A percentile compares a stretch with the other conserved stretches of the same genome.
Evolutionary conservation across 2,329 filamentous ascomycete species (phyloP).

Genomic region (Camillea tinctor): DNA sequence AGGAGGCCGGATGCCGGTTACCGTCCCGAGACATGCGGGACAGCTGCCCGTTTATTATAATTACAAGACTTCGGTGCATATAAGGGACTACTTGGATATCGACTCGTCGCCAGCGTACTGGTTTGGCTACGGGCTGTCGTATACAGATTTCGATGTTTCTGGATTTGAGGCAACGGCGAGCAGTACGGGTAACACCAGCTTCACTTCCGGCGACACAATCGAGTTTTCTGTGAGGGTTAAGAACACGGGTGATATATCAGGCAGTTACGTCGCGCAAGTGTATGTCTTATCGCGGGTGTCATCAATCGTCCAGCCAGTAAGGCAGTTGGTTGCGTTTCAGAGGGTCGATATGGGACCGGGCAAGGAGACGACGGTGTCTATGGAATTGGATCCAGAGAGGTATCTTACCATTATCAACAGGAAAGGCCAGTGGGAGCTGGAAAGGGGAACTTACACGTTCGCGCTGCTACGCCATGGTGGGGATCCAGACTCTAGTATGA

Average conservation of each 20-base stretch:
- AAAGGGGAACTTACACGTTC: constrained; percentile 42
- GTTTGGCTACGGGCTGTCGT: constrained; percentile 38
- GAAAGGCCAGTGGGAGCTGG: constrained; percentile 42
- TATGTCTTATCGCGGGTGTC: constrained; percentile 41
- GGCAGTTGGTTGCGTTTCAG: constrained; percentile 43
- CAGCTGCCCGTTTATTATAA: constrained; percentile 38
- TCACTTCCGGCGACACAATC: constrained; percentile 30
- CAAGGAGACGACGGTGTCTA: constrained; percentile 29
- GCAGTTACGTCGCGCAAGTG: constrained; percentile 41
- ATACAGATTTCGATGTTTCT: constrained; percentile 30
- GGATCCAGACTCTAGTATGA: constrained; percentile 32
- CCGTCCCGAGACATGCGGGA: constrained; percentile 34
- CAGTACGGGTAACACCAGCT: constrained; percentile 10
- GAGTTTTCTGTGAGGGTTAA: constrained; percentile 34
- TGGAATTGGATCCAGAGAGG: constrained; percentile 40
- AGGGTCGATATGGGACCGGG: constrained; percentile 38
- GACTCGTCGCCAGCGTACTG: constrained; percentile 32
- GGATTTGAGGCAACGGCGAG: constrained; percentile 25
- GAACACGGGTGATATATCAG: constrained; percentile 34
- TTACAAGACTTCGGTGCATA: constrained; percentile 31
- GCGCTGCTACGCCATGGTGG: constrained; percentile 42
- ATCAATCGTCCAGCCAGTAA: constrained; percentile 40
- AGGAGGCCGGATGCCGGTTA: constrained; percentile 35
- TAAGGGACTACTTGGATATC: constrained; percentile 31
- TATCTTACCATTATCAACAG: constrained; percentile 44